Percentiles rank a stretch among this genome's conserved stretches.
phyloP scores from a whole-genome alignment of 1,139 yeast species.

The Pichia inconspicua region DNA sequence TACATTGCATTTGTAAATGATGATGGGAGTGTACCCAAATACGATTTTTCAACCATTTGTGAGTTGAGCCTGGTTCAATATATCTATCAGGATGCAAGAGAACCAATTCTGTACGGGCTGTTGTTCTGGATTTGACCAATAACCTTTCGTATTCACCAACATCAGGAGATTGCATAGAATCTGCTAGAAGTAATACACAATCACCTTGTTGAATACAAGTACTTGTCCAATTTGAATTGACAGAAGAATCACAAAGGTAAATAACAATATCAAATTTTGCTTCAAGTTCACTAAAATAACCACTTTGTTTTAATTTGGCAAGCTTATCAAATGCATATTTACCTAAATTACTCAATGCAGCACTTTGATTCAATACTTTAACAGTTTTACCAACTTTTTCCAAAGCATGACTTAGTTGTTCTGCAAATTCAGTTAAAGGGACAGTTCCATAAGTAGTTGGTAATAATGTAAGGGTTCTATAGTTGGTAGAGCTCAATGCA shows the following conservation, averaged over 20 bases:
- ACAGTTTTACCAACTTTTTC: slow-evolving; percentile 67
- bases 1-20: slow-evolving; percentile 60
- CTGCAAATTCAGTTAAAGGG: slow-evolving; percentile 82
- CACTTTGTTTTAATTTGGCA: slow-evolving; percentile 76
- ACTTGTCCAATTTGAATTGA: slow-evolving; percentile 81
- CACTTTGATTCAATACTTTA: slow-evolving; percentile 72
- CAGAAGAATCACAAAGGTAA: slow-evolving; percentile 80
- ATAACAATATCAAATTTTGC: slow-evolving; percentile 81
- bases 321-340: slow-evolving; percentile 89
- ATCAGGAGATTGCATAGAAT: slow-evolving; percentile 55
- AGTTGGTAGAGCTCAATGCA: slow-evolving; percentile 33
- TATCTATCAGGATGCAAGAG: slow-evolving; percentile 74
- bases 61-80: slow-evolving; percentile 80
- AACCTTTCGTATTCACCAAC: slow-evolving; percentile 82
- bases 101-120: slow-evolving; percentile 84
- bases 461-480: slow-evolving; percentile 75
- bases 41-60: slow-evolving; percentile 74
- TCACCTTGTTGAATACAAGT: slow-evolving; percentile 95
- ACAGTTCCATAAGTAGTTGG: slow-evolving; percentile 66
- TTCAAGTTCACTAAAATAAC: slow-evolving; percentile 85
- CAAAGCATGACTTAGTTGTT: slow-evolving; percentile 59
- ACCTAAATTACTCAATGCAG: slow-evolving; percentile 75
- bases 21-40: slow-evolving; percentile 92
- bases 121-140: slow-evolving; percentile 66
- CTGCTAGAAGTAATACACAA: slow-evolving; percentile 67